These are phyloP conservation scores for Phytophthora macrochlamydospora DNA, from an alignment of 352 stramenopile species.

Conservation along the genomic window DNA sequence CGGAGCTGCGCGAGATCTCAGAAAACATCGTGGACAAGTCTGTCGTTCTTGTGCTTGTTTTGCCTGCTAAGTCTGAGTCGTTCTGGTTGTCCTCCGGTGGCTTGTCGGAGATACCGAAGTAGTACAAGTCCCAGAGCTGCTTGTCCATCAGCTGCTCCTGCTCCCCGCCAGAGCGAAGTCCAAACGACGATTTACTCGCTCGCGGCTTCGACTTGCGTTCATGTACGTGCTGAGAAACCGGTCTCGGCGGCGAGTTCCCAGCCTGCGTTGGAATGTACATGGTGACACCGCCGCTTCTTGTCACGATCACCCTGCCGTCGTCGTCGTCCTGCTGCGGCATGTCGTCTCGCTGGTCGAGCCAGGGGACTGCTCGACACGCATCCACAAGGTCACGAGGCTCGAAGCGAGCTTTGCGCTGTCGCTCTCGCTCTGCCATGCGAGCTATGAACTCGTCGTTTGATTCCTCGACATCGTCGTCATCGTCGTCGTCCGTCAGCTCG, in stretches of 20 bases:
- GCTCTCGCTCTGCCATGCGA: constrained; percentile 13
- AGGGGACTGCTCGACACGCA: constrained; percentile 15
- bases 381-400: constrained; percentile 29
- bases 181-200: constrained; percentile 14
- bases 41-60: constrained; percentile 24
- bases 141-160: constrained; percentile 57
- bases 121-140: constrained; percentile 62
- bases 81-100: constrained; percentile 1
- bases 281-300: constrained; percentile 46
- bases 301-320: constrained; percentile 38
- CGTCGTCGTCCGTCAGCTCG: constrained; percentile 19
- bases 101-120: constrained; percentile 58
- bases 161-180: constrained; percentile 14
- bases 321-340: constrained; percentile 6
- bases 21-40: constrained; percentile 30
- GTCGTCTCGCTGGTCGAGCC: constrained; percentile 31
- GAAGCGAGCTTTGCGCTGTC: constrained; percentile 28
- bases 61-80: background rate
- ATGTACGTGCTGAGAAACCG: constrained; percentile 2
- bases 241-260: constrained; percentile 22
- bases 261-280: constrained; percentile 53
- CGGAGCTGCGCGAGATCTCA: constrained; percentile 31
- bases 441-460: constrained; percentile 13
- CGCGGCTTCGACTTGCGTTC: constrained; percentile 8
- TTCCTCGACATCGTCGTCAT: constrained; percentile 14